Conservation (phyloP, 768 basidiomycete genomes). For the Lentinula guzmanii region DNA sequence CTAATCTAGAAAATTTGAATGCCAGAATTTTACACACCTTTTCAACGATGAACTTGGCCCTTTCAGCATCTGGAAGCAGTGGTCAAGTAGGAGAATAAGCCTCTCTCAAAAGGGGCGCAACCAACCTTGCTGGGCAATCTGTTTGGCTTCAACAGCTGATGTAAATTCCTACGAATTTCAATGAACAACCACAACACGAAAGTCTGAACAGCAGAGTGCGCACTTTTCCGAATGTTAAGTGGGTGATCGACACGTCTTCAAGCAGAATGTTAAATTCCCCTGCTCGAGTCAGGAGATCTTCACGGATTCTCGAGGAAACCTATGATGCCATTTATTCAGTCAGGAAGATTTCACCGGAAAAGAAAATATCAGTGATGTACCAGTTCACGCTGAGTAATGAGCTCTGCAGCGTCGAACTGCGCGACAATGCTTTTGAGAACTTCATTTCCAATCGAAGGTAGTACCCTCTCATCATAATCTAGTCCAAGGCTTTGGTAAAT, state of each 20-base stretch:
- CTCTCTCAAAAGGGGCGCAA: neutral
- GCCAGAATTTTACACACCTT: slow-evolving; percentile 49
- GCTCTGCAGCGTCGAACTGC: slow-evolving; percentile 94
- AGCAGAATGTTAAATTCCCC: slow-evolving; percentile 93
- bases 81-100: neutral
- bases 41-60: slow-evolving; percentile 98
- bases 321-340: slow-evolving; percentile 19
- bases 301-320: slow-evolving; percentile 89
- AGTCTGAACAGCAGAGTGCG: slow-evolving; percentile 9
- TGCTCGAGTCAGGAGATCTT: slow-evolving; percentile 88
- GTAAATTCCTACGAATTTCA: slow-evolving; percentile 69
- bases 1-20: neutral
- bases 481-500: slow-evolving; percentile 94
- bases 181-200: slow-evolving; percentile 5
- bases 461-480: slow-evolving; percentile 97
- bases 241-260: slow-evolving; percentile 97
- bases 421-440: slow-evolving; percentile 97
- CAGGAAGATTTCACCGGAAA: neutral
- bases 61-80: slow-evolving; percentile 75
- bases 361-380: slow-evolving; percentile 38
- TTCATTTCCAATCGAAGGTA: slow-evolving; percentile 97
- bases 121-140: slow-evolving; percentile 96
- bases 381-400: slow-evolving; percentile 97
- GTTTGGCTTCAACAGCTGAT: slow-evolving; percentile 99
- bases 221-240: slow-evolving; percentile 84